Conservation (phyloP, 2,329 filamentous ascomycete genomes). For the Nothophaeocryptopus gaeumannii region DNA sequence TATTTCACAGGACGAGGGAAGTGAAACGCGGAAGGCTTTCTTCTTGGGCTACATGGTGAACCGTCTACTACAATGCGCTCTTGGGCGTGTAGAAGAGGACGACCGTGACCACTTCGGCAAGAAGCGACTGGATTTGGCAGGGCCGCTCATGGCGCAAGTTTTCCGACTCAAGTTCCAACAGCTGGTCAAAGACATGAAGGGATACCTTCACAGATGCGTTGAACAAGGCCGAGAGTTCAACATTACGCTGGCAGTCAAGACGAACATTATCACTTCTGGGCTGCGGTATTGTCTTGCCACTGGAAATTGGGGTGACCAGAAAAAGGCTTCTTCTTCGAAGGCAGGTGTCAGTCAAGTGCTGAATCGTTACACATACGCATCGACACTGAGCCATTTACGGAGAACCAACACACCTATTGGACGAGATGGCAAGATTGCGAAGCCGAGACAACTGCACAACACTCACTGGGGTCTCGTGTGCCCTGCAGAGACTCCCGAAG, state of each 20-base stretch:
- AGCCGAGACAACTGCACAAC: slow-evolving; percentile 95
- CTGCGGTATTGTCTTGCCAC: slow-evolving; percentile 96
- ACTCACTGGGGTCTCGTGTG: slow-evolving; percentile 98
- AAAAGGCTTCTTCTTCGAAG: slow-evolving; percentile 92
- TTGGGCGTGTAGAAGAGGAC: slow-evolving; percentile 89
- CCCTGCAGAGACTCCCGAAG: slow-evolving; percentile 95
- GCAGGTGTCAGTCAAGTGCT: slow-evolving; percentile 97
- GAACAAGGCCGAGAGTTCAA: slow-evolving; percentile 88
- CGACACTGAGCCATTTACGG: slow-evolving; percentile 91
- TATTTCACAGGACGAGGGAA: slow-evolving; percentile 91
- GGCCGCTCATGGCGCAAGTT: slow-evolving; percentile 89
- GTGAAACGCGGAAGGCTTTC: slow-evolving; percentile 93
- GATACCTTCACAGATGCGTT: slow-evolving; percentile 87
- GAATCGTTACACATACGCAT: slow-evolving; percentile 96
- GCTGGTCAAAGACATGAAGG: slow-evolving; percentile 85
- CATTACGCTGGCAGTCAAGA: slow-evolving; percentile 84
- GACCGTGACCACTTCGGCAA: slow-evolving; percentile 99
- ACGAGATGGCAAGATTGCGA: slow-evolving; percentile 95
- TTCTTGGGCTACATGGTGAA: slow-evolving; percentile 99
- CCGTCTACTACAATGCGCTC: slow-evolving; percentile 85
- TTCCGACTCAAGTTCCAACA: slow-evolving; percentile 91
- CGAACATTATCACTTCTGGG: slow-evolving; percentile 85
- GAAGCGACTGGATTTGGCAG: slow-evolving; percentile 93
- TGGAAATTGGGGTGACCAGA: slow-evolving; percentile 99
- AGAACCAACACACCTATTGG: slow-evolving; percentile 97